Conservation (phyloP, 2,329 filamentous ascomycete species). For the Botrytis porri region DNA sequence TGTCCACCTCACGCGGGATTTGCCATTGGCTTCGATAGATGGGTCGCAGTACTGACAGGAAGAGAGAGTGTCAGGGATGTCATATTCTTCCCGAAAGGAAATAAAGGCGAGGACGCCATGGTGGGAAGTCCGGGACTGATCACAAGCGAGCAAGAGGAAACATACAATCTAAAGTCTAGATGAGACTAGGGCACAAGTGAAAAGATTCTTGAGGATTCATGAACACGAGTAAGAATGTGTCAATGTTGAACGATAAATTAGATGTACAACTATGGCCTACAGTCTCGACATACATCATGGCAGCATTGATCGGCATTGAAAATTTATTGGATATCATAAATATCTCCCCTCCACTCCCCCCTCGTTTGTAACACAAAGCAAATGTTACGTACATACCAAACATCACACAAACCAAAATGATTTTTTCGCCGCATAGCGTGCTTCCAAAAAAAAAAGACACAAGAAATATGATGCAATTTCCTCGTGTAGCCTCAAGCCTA, state of each 20-base stretch:
- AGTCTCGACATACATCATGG: not conserved
- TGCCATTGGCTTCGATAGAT: conserved; percentile 84
- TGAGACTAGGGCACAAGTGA: not conserved
- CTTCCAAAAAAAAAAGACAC: not conserved
- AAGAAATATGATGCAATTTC: not conserved
- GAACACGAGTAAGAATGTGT: not conserved
- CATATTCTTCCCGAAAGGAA: conserved; percentile 94
- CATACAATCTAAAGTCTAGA: conserved; percentile 19
- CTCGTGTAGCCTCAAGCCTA: not conserved
- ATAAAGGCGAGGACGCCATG: conserved; percentile 81
- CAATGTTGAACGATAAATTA: not conserved
- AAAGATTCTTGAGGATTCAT: not conserved
- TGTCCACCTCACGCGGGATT: conserved; percentile 95
- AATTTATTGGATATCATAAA: not conserved
- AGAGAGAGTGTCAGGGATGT: conserved; percentile 82
- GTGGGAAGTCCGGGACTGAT: conserved; percentile 73
- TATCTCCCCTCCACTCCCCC: not conserved
- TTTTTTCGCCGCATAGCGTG: not conserved
- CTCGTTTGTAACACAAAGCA: not conserved
- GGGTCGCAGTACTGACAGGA: conserved; percentile 76
- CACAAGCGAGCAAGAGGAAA: conserved; percentile 46
- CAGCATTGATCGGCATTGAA: not conserved
- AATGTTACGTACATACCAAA: not conserved
- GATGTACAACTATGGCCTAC: not conserved
- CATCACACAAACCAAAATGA: not conserved